phyloP scores from a whole-genome alignment of 2,329 filamentous ascomycete species.

The Pseudopyricularia javanii region DNA sequence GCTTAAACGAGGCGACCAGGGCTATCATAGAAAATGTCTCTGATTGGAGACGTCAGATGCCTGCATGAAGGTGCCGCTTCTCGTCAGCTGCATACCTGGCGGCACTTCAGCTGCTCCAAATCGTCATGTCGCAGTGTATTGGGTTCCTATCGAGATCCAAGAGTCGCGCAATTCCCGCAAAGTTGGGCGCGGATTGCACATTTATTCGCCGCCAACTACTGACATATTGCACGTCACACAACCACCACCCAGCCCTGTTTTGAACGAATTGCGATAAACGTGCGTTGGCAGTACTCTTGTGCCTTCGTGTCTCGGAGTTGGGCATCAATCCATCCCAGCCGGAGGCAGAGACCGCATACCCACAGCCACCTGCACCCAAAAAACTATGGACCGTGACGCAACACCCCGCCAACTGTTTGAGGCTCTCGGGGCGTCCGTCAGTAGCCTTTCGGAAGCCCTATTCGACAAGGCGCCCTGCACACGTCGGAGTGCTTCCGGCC shows the following conservation, averaged over 20 bases:
- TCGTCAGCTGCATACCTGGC: neutral
- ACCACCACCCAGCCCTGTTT: too few species aligned
- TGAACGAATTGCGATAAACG: too few species aligned
- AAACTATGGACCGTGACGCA: neutral
- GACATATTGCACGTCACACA: too few species aligned
- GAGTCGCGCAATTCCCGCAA: neutral
- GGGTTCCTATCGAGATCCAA: neutral
- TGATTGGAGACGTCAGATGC: neutral
- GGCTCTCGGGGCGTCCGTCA: neutral
- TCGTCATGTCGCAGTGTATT: neutral
- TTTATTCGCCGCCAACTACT: neutral
- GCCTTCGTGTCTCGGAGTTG: neutral
- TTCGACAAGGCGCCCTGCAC: constrained; percentile 4
- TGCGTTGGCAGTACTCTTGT: too few species aligned
- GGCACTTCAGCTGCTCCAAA: neutral
- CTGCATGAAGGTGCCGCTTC: neutral
- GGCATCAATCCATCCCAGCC: neutral
- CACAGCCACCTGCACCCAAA: too few species aligned
- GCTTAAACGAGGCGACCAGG: neutral
- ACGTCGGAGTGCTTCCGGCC: neutral
- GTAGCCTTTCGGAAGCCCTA: constrained; percentile 2
- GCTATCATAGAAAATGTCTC: neutral
- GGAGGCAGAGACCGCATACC: neutral
- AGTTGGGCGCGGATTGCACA: neutral
- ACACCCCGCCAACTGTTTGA: constrained; percentile 3